Evolutionary conservation across 2,329 filamentous ascomycete species (phyloP), one percentile per base, ranked within the genome.

Genomic region (Hypoxylon rubiginosum): DNA sequence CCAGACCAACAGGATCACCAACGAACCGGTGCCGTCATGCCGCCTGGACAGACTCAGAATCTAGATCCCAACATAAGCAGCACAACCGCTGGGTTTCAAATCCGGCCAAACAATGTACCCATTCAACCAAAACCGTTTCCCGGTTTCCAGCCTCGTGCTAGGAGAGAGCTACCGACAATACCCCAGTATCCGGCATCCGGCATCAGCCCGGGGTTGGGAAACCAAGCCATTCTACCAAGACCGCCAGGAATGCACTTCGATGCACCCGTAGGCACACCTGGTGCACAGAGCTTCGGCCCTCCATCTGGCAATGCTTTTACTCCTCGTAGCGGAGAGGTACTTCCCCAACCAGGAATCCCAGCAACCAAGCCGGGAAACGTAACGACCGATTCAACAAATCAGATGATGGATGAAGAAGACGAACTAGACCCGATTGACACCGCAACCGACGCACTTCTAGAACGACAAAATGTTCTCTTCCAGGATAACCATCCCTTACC

Each of bases 381-480:
- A 30, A 45, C 11, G 30, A 30, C 43, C 5, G 21, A 36, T 21
- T 17, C 24, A 51, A 34, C 52, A 30, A 54, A 24, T n/a, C 28
- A 62, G 49, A 17, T 39, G 24, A 24, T 26, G 24, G 39, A n/a
- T 46, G 45, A 49, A 8, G 66, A 60, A 45, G 58, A 54, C 5
- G 67, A 66, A n/a, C 28, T 19, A 50, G 58, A 66, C 15, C 55
- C 65, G 4, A 61, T 66, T 39, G 68, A 69, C 21, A 67, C 62
- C 21, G 41, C 61, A 21, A 73, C 73, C 1, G 74, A 76, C 51
- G 64, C 72, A 36, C 73, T 76, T 41, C 57, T 76, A 28, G 66
- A 75, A 59, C 66, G 66, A 19, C 73, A 75, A 36, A 62, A 73
- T 41, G 34, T 66, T 13, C 63, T 76, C 21, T 63, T 62, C 46